phyloP scores from a whole-genome alignment of 495 filamentous ascomycete genomes.

The Tuber aestivum region DNA sequence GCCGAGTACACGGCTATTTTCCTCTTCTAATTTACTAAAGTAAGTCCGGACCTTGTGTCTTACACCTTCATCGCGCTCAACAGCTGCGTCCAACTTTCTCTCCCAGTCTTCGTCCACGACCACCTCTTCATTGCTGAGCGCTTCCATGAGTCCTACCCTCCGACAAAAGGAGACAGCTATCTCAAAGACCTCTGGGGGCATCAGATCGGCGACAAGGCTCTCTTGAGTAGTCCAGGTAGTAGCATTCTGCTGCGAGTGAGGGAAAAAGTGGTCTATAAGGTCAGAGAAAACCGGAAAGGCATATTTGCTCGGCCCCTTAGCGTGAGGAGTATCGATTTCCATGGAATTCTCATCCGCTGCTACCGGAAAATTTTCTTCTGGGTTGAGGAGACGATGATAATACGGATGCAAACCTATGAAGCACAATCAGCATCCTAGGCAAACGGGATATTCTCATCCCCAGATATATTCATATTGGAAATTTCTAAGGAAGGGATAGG shows the following conservation, averaged over 20 bases:
- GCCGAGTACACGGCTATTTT: slow-evolving; percentile 34
- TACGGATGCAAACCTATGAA: slow-evolving; percentile 53
- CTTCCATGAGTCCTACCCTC: slow-evolving; percentile 66
- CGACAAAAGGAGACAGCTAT: slow-evolving; percentile 65
- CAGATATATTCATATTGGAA: not conserved
- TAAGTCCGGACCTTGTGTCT: slow-evolving; percentile 55
- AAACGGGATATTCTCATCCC: not conserved
- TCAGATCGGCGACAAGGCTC: slow-evolving; percentile 9
- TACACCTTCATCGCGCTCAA: slow-evolving; percentile 58
- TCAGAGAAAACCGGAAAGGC: slow-evolving; percentile 43
- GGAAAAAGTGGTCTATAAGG: slow-evolving; percentile 43
- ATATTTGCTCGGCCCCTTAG: slow-evolving; percentile 31
- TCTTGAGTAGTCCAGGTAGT: slow-evolving; percentile 26
- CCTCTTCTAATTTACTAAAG: slow-evolving; percentile 44
- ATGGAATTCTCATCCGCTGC: slow-evolving; percentile 16
- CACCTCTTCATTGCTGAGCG: slow-evolving; percentile 53
- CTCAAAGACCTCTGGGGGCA: slow-evolving; percentile 51
- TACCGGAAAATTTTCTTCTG: slow-evolving; percentile 44
- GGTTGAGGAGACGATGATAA: slow-evolving; percentile 65
- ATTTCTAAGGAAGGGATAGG: not conserved
- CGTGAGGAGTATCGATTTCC: slow-evolving; percentile 22
- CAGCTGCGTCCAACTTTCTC: slow-evolving; percentile 61
- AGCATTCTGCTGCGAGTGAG: slow-evolving; percentile 10
- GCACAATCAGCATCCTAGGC: not conserved
- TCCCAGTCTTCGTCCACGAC: slow-evolving; percentile 80